Conservation (phyloP, 768 basidiomycete genomes). For the Amanita rubescens region DNA sequence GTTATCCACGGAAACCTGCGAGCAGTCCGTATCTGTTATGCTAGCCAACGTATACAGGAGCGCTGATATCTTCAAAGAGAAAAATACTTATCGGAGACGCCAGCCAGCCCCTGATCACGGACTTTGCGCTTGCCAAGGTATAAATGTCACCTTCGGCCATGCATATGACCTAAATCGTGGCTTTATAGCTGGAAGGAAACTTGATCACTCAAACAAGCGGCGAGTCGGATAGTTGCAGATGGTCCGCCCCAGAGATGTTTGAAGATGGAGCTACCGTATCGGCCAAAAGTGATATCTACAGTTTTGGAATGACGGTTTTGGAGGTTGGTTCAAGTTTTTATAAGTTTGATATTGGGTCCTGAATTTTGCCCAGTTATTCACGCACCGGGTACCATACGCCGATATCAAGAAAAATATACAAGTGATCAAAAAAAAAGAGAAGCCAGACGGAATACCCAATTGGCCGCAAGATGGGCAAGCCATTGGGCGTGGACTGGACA, state of each 20-base stretch:
- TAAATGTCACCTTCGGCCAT: too few species aligned
- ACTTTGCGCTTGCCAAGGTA: not conserved
- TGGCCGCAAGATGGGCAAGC: not conserved
- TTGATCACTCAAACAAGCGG: not conserved
- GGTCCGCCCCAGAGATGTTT: not conserved
- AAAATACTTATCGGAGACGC: not conserved
- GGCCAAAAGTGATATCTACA: not conserved
- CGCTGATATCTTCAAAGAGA: not conserved
- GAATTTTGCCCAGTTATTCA: not conserved
- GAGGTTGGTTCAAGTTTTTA: not conserved
- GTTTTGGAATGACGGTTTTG: not conserved
- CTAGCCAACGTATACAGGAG: not conserved
- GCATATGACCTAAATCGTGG: not conserved
- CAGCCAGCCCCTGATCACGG: not conserved
- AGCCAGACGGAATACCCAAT: not conserved
- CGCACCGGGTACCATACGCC: not conserved
- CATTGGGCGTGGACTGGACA: not conserved
- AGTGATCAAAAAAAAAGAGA: not conserved
- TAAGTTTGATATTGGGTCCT: not conserved
- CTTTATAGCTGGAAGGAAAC: not conserved
- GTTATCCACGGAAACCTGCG: not conserved
- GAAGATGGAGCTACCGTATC: not conserved
- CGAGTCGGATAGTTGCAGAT: not conserved
- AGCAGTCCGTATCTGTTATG: not conserved
- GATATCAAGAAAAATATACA: not conserved